Percentiles rank a stretch among this genome's conserved stretches.
These are phyloP conservation scores for Chamaenerion angustifolium DNA, from an alignment of 345 rosid species.

Conservation along the genomic window DNA sequence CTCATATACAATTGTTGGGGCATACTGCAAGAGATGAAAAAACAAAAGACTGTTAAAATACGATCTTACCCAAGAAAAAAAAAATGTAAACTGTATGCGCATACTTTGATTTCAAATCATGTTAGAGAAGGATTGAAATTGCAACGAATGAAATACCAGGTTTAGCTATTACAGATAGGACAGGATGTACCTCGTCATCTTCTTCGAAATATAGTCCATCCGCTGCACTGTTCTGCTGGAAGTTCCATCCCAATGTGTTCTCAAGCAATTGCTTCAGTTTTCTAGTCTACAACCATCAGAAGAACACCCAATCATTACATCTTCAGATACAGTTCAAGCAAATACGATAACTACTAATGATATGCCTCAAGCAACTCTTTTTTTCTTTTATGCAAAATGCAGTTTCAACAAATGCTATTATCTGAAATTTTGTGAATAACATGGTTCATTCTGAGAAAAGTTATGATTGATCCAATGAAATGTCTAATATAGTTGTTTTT, in stretches of 20 bases:
- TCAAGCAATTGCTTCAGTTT: constrained; percentile 65
- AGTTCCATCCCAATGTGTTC: constrained; percentile 70
- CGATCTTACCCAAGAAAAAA: too few species aligned
- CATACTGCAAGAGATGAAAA: constrained; percentile 42
- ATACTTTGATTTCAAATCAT: too few species aligned
- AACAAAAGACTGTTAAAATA: background rate
- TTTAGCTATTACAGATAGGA: background rate
- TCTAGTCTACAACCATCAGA: constrained; percentile 40
- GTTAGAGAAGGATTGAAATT: background rate
- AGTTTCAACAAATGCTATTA: background rate
- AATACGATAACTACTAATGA: background rate
- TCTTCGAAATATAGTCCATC: constrained; percentile 58
- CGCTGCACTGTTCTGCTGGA: constrained; percentile 32
- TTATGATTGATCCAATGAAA: too few species aligned
- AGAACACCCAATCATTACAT: background rate
- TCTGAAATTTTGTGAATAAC: too few species aligned
- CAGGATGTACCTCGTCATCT: constrained; percentile 55
- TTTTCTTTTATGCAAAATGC: background rate
- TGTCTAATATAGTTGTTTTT: too few species aligned
- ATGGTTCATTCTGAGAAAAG: too few species aligned
- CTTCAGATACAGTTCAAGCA: background rate
- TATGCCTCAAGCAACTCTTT: background rate
- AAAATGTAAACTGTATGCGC: too few species aligned
- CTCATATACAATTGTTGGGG: constrained; percentile 80
- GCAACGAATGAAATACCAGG: too few species aligned